Evolutionary conservation across 257 asterid genomes (phyloP), one percentile per base, ranked within the genome.

Genomic region (Salvia rosmarinus): DNA sequence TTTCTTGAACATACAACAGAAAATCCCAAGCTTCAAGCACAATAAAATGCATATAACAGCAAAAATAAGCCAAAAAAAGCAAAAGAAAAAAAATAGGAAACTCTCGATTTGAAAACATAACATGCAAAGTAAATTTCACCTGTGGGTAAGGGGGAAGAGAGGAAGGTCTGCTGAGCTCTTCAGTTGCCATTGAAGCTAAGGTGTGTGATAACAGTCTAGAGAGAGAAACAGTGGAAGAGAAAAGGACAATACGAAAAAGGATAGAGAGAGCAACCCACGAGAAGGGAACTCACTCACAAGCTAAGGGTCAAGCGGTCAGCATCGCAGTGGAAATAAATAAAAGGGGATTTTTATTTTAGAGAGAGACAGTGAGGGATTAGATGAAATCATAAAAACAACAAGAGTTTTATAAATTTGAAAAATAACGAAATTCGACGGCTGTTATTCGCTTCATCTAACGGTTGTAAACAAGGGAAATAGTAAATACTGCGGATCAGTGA

Each of bases 101-200:
- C 19, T 6, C 12, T 7, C 20, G 20, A 16, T 5, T 12, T 32
- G 35, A 19, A 56, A 30, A 40, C 28, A 21, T 20, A 62, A 21
- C 70, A 64, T 57, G 78, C 66, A 49, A 56, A 55, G 13, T 8
- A 54, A 77, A 52, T 14, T 69, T 50, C 20, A 91, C 97, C 95
- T 87, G 85, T 10, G 96, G 96, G 80, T 89, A 91, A 4, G 91
- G 81, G 61, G 94, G 95, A 47, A 81, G 85, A 16, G 90, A 77
- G 40, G 89, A 76, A 67, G 86, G 82, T 59, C 68, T 81, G 82
- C 35, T 79, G 81, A 85, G 77, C 61, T 75, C 90, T 51, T 87
- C 93, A 80, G 88, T 82, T 47, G 95, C 93, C 97, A 91, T 89
- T 73, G 85, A 80, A 79, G 75, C 59, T 20, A 17, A 54, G 52